Evolutionary conservation across 257 asterid genomes (phyloP).

Genomic region (Pogostemon cablin): DNA sequence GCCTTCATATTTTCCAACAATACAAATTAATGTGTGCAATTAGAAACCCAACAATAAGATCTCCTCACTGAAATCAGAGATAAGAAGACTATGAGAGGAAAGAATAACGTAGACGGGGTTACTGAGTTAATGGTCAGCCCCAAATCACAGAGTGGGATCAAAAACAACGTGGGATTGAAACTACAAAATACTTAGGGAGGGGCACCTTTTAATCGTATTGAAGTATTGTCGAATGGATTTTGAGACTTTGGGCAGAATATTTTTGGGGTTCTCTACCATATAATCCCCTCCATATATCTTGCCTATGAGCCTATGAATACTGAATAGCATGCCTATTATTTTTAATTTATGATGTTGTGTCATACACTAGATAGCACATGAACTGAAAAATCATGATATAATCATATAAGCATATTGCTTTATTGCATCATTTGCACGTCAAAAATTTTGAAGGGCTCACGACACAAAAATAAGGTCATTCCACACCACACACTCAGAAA

Average conservation of each 20-base stretch:
- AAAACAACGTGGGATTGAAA: not conserved
- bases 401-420: not conserved
- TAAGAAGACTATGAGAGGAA: not conserved
- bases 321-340: not conserved
- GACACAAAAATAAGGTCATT: not conserved
- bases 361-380: not conserved
- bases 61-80: constrained; percentile 1
- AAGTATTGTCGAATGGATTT: not conserved
- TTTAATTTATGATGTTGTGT: not conserved
- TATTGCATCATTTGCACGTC: constrained; percentile 14
- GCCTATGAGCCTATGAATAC: not conserved
- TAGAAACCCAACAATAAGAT: not conserved
- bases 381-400: not conserved
- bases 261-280: constrained; percentile 1
- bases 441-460: not conserved
- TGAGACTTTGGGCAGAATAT: not conserved
- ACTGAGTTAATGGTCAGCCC: not conserved
- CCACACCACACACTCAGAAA: not conserved
- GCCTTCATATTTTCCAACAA: too few relatives aligned
- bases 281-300: not conserved
- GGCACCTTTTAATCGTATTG: not conserved
- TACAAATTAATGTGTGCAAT: not conserved
- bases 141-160: not conserved
- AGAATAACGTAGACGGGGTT: not conserved
- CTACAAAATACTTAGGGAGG: not conserved